These are phyloP conservation scores for Erythrophleum ivorense DNA, from an alignment of 331 rosid genomes.

Conservation along the genomic window DNA sequence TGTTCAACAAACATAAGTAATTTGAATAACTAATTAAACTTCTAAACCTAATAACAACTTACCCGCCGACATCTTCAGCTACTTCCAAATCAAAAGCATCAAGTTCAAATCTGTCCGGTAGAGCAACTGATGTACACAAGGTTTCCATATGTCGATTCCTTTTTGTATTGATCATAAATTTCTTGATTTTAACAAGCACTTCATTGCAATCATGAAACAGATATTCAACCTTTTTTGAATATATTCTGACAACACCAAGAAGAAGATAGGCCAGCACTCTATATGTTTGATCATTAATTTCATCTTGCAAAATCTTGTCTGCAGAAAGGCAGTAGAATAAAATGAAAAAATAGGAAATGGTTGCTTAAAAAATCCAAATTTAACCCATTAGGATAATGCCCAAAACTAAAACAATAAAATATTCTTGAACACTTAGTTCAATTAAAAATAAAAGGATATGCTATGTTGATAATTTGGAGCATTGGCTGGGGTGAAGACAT, in stretches of 20 bases:
- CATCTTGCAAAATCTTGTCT: constrained; percentile 67
- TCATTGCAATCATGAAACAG: constrained; percentile 60
- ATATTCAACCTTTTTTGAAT: constrained; percentile 66
- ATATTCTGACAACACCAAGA: constrained; percentile 70
- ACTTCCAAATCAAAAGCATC: constrained; percentile 70
- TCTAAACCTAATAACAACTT: constrained; percentile 33
- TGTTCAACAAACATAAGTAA: background rate
- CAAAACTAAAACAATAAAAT: background rate
- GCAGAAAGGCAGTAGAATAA: constrained; percentile 22
- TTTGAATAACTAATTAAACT: background rate
- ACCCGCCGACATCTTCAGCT: constrained; percentile 54
- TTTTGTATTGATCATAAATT: constrained; percentile 52
- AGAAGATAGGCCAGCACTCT: constrained; percentile 72
- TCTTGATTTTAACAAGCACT: constrained; percentile 52
- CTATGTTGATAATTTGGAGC: background rate
- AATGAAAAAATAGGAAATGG: background rate
- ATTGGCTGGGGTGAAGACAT: background rate
- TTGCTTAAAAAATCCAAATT: background rate
- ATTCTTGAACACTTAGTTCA: background rate
- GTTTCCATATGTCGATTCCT: constrained; percentile 34
- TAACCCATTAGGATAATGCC: background rate
- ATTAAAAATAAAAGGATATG: background rate
- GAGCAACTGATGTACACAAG: constrained; percentile 42
- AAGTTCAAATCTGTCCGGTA: constrained; percentile 65
- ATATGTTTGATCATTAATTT: constrained; percentile 48